These are phyloP conservation scores for Mycena epipterygia DNA, from an alignment of 768 basidiomycete species.

Conservation along the genomic window DNA sequence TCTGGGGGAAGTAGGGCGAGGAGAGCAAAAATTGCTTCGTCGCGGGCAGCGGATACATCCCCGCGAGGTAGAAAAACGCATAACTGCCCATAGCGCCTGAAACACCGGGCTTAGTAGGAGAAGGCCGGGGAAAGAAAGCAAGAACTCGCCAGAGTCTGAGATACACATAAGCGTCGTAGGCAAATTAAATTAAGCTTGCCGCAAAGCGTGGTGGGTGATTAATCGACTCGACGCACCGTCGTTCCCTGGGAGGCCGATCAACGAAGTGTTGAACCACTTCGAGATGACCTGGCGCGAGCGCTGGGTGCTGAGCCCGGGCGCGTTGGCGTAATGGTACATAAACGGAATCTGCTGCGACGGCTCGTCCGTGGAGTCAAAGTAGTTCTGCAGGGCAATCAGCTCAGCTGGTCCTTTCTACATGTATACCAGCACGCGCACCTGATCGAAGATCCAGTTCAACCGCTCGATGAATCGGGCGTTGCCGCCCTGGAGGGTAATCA, in stretches of 20 bases:
- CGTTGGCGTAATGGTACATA: slow-evolving; percentile 79
- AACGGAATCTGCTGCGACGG: slow-evolving; percentile 78
- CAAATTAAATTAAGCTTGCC: slow-evolving; percentile 18
- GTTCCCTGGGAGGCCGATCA: slow-evolving; percentile 72
- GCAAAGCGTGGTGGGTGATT: slow-evolving; percentile 4
- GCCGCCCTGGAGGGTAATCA: slow-evolving; percentile 75
- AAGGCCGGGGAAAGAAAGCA: slow-evolving; percentile 33
- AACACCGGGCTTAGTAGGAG: slow-evolving; percentile 5
- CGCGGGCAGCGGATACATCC: slow-evolving; percentile 74
- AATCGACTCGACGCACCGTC: slow-evolving; percentile 59
- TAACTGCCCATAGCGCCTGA: slow-evolving; percentile 76
- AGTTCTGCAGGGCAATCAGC: slow-evolving; percentile 52
- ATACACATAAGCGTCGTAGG: too few species aligned
- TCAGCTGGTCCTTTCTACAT: background rate
- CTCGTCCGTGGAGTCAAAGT: slow-evolving; percentile 75
- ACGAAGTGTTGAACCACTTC: slow-evolving; percentile 68
- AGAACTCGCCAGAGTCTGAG: slow-evolving; percentile 44
- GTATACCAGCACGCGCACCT: slow-evolving; percentile 47
- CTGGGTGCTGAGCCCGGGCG: slow-evolving; percentile 70
- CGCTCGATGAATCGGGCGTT: slow-evolving; percentile 64
- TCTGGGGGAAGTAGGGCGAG: slow-evolving; percentile 71
- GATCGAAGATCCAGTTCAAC: slow-evolving; percentile 69
- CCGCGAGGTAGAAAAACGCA: slow-evolving; percentile 68
- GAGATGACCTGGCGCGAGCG: slow-evolving; percentile 68
- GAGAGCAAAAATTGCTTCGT: slow-evolving; percentile 71